Evolutionary conservation across 331 rosid genomes (phyloP).

Genomic region (Dryas integrifolia): DNA sequence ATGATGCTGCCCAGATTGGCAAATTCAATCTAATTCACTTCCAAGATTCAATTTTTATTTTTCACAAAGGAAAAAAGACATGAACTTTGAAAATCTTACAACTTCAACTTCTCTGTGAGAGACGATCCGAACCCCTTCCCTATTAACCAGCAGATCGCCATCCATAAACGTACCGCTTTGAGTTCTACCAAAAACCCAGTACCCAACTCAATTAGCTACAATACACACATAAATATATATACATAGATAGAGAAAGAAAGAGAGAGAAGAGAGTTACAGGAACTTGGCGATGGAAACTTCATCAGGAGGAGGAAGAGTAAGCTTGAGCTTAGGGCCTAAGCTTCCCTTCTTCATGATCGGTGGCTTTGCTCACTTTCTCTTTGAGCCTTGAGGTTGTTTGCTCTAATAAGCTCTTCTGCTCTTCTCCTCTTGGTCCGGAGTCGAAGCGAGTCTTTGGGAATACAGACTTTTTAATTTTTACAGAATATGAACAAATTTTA

Average conservation of each 20-base stretch:
- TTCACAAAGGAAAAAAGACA: slow-evolving; percentile 3
- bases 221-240: background rate
- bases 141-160: slow-evolving; percentile 89
- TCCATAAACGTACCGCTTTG: slow-evolving; percentile 85
- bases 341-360: slow-evolving; percentile 58
- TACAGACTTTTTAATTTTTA: background rate
- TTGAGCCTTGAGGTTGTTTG: background rate
- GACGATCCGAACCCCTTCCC: slow-evolving; percentile 88
- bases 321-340: slow-evolving; percentile 57
- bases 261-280: slow-evolving; percentile 50
- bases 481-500: background rate
- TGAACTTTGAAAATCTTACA: slow-evolving; percentile 38
- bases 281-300: slow-evolving; percentile 64
- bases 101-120: slow-evolving; percentile 67
- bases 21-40: background rate
- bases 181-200: slow-evolving; percentile 55
- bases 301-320: slow-evolving; percentile 69
- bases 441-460: background rate
- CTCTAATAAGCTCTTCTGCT: background rate
- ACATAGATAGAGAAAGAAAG: background rate
- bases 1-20: background rate
- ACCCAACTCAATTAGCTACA: slow-evolving; percentile 25
- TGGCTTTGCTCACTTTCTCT: background rate
- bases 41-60: background rate
- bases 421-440: background rate